These are phyloP conservation scores for Stachybotrys elegans DNA, from an alignment of 2,329 filamentous ascomycete genomes.

Conservation along the genomic window DNA sequence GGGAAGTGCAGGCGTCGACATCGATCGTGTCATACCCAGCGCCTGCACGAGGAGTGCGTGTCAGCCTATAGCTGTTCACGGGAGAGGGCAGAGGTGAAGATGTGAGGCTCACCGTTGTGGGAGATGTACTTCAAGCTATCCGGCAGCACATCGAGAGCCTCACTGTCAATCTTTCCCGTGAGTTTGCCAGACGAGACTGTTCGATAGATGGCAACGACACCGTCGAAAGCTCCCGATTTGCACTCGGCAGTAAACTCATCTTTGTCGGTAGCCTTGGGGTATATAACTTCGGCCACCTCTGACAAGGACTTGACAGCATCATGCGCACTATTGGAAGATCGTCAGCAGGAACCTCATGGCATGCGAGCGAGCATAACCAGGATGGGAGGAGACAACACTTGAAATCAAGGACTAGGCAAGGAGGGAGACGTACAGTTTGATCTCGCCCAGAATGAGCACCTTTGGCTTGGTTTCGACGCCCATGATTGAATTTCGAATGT, in stretches of 20 bases:
- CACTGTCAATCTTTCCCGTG: slow-evolving; percentile 67
- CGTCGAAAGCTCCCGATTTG: slow-evolving; percentile 59
- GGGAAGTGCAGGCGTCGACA: slow-evolving; percentile 63
- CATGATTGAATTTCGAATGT: too few relatives aligned
- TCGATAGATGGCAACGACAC: slow-evolving; percentile 60
- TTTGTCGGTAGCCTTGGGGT: slow-evolving; percentile 56
- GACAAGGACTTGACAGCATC: slow-evolving; percentile 58
- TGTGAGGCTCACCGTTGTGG: slow-evolving; percentile 47
- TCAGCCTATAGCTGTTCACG: background rate
- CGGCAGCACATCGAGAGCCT: slow-evolving; percentile 57
- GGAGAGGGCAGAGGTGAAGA: background rate
- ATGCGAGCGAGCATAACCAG: background rate
- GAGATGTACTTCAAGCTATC: slow-evolving; percentile 51
- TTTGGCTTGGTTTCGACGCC: slow-evolving; percentile 24
- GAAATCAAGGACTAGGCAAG: background rate
- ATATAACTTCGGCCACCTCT: slow-evolving; percentile 59
- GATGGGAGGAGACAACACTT: background rate
- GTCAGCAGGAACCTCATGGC: background rate
- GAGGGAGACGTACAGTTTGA: slow-evolving; percentile 29
- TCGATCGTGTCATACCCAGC: slow-evolving; percentile 85
- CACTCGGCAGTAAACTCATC: slow-evolving; percentile 66
- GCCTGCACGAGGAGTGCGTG: slow-evolving; percentile 37
- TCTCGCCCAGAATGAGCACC: slow-evolving; percentile 33
- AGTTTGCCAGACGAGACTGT: slow-evolving; percentile 61
- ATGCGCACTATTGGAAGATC: slow-evolving; percentile 51